A percentile compares a stretch with the other conserved stretches of the same genome.
Evolutionary conservation across 495 filamentous ascomycete genomes (phyloP).

Genomic region (Melanomma pulvis-pyrius): DNA sequence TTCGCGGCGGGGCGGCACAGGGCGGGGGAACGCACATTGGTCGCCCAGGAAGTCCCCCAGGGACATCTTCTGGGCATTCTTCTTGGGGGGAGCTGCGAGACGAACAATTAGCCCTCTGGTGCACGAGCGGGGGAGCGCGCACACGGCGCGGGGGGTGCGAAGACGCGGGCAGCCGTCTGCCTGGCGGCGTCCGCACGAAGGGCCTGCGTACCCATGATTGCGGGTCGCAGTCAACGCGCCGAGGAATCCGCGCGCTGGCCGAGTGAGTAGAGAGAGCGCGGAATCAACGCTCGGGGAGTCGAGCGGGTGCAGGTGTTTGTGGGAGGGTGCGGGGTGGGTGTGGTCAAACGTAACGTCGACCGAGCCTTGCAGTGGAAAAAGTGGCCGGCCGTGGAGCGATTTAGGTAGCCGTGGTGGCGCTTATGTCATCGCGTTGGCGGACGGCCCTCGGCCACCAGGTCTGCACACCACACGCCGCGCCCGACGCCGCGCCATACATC

Average conservation of each 20-base stretch:
- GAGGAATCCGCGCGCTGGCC: slow-evolving; percentile 37
- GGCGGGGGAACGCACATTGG: slow-evolving; percentile 62
- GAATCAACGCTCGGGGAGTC: slow-evolving; percentile 11
- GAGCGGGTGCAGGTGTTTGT: slow-evolving; percentile 11
- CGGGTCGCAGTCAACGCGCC: slow-evolving; percentile 42
- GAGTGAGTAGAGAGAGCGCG: slow-evolving; percentile 29
- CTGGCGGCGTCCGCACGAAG: slow-evolving; percentile 35
- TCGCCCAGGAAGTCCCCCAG: slow-evolving; percentile 88
- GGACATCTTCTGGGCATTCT: slow-evolving; percentile 90
- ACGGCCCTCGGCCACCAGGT: background rate
- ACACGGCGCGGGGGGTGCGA: background rate
- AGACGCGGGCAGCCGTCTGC: slow-evolving; percentile 8
- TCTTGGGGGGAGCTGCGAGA: slow-evolving; percentile 75
- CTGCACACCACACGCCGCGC: background rate
- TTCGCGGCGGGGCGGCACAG: too few relatives aligned
- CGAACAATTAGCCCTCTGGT: slow-evolving; percentile 21
- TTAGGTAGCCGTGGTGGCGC: slow-evolving; percentile 6
- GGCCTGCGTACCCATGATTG: slow-evolving; percentile 48
- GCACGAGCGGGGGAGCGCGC: background rate
- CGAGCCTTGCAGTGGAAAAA: slow-evolving; percentile 25
- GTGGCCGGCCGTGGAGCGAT: slow-evolving; percentile 14
- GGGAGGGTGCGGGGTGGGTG: slow-evolving; percentile 9
- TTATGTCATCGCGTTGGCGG: background rate
- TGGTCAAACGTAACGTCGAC: slow-evolving; percentile 28
- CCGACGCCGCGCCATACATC: too few relatives aligned